Conservation (phyloP, 257 asterid genomes). For the Cynanchum wilfordii region DNA sequence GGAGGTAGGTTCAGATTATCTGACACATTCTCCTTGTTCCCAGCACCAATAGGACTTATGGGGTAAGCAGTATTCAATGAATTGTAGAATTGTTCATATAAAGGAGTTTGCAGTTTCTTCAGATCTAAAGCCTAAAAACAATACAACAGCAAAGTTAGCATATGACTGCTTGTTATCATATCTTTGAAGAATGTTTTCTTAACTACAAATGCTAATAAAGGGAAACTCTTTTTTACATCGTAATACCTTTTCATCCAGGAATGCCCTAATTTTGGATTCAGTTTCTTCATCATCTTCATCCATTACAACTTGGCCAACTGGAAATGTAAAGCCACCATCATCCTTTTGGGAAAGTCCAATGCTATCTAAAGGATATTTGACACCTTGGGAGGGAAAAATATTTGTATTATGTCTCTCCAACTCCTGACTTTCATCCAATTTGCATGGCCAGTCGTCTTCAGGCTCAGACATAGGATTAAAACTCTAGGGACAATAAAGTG, state of each 20-base stretch:
- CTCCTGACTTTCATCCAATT: constrained; percentile 71
- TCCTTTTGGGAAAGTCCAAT: constrained; percentile 39
- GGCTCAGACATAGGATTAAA: constrained; percentile 93
- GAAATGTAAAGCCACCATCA: constrained; percentile 63
- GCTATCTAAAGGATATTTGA: constrained; percentile 33
- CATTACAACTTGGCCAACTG: constrained; percentile 45
- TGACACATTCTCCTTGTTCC: constrained; percentile 75
- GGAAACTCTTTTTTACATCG: not conserved
- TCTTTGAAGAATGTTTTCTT: not conserved
- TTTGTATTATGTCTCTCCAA: constrained; percentile 37
- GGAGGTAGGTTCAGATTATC: constrained; percentile 80
- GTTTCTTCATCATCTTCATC: constrained; percentile 90
- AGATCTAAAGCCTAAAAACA: constrained; percentile 71
- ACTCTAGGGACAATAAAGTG: constrained; percentile 42
- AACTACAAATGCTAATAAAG: not conserved
- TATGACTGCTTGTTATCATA: not conserved
- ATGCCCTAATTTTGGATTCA: constrained; percentile 84
- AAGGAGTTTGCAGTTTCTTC: constrained; percentile 89
- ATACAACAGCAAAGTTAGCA: constrained; percentile 17
- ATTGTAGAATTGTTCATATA: constrained; percentile 78
- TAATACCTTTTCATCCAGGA: constrained; percentile 87
- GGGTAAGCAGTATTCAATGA: constrained; percentile 64
- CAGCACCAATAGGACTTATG: constrained; percentile 46
- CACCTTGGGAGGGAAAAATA: constrained; percentile 39
- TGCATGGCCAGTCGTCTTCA: constrained; percentile 67